Evolutionary conservation across 116 monocot genomes (phyloP).

Genomic region (Dioscorea cayenensis): DNA sequence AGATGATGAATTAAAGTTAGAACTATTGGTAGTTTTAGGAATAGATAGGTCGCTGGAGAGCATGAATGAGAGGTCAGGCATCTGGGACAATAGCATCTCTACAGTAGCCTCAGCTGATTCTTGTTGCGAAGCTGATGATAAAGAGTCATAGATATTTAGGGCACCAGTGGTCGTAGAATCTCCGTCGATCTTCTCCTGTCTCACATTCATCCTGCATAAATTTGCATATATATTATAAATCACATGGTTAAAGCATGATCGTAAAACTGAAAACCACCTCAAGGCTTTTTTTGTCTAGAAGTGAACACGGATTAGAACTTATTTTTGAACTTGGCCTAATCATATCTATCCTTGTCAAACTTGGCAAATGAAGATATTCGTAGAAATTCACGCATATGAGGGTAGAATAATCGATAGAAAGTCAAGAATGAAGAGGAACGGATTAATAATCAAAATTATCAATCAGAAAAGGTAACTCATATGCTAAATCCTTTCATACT

Average conservation of each 20-base stretch:
- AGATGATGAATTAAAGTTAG: not conserved
- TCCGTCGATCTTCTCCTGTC: not conserved
- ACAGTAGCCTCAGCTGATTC: not conserved
- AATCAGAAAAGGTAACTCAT: not conserved
- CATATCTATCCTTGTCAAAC: not conserved
- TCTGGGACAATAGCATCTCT: constrained; percentile 4
- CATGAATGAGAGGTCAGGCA: constrained; percentile 11
- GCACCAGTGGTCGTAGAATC: not conserved
- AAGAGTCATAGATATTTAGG: not conserved
- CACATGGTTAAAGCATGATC: not conserved
- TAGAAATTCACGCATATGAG: not conserved
- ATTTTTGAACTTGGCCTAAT: not conserved
- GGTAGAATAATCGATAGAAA: not conserved
- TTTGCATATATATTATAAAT: not conserved
- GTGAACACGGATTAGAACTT: not conserved
- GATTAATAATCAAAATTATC: not conserved
- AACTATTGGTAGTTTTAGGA: not conserved
- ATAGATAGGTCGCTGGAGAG: constrained; percentile 1
- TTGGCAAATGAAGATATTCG: too few relatives aligned
- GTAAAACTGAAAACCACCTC: not conserved
- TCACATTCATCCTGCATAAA: not conserved
- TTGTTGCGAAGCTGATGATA: not conserved
- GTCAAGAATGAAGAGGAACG: not conserved
- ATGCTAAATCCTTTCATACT: not conserved
- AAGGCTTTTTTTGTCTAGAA: too few relatives aligned